Conservation (phyloP, 345 rosid genomes). For the Heritiera fomes region DNA sequence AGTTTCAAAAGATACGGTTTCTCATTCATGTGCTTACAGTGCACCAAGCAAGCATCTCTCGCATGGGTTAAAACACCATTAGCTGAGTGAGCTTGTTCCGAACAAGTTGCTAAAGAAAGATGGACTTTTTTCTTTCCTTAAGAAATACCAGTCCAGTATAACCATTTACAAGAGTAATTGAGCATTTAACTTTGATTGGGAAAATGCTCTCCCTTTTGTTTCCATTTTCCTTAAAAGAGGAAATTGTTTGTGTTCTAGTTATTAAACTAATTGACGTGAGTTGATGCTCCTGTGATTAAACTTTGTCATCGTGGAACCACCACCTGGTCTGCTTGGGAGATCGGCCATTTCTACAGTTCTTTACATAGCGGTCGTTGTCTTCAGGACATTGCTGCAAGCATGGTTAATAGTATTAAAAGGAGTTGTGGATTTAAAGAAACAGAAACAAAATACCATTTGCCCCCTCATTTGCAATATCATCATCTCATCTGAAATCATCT, state of each 20-base stretch:
- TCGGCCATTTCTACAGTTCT: constrained; percentile 91
- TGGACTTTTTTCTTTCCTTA: neutral
- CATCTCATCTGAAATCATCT: constrained; percentile 5
- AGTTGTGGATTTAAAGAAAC: neutral
- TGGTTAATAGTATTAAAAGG: constrained; percentile 15
- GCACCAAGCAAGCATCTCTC: neutral
- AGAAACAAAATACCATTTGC: neutral
- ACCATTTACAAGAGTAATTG: constrained; percentile 3
- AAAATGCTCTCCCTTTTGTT: constrained; percentile 13
- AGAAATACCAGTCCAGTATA: constrained; percentile 6
- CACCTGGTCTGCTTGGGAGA: constrained; percentile 99
- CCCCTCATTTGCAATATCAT: neutral
- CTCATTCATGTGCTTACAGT: neutral
- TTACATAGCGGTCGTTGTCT: constrained; percentile 95
- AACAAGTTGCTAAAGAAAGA: constrained; percentile 1
- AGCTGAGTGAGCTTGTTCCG: neutral
- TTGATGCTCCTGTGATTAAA: constrained; percentile 37
- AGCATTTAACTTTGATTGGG: constrained; percentile 4
- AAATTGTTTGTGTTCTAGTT: neutral
- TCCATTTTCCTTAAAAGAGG: constrained; percentile 2
- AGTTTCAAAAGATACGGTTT: neutral
- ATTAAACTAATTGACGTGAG: neutral
- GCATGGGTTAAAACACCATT: neutral
- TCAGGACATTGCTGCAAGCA: constrained; percentile 87
- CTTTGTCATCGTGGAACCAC: constrained; percentile 99